phyloP scores from a whole-genome alignment of 345 rosid species.

The Corymbia maculata region DNA sequence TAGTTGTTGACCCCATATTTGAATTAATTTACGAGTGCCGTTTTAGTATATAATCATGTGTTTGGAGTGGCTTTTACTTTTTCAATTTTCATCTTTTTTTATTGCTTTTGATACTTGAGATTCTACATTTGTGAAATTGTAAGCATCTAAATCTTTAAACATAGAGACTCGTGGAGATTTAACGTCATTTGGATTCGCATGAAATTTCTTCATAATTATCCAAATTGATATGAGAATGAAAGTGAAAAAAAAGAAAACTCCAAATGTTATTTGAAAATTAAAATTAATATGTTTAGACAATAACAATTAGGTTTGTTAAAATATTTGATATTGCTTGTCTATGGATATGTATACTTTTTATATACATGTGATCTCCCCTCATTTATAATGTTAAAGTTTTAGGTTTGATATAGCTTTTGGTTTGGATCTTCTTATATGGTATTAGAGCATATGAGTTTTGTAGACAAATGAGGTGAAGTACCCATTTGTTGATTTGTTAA shows the following conservation, averaged over 20 bases:
- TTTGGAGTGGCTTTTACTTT: neutral
- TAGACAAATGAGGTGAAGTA: neutral
- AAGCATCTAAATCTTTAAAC: neutral
- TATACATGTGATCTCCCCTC: neutral
- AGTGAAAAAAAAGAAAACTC: neutral
- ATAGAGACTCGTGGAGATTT: neutral
- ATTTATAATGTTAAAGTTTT: neutral
- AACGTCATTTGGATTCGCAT: neutral
- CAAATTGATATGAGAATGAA: neutral
- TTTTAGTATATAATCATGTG: neutral
- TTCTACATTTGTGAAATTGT: neutral
- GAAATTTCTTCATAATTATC: neutral
- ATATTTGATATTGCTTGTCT: neutral
- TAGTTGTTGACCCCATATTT: neutral
- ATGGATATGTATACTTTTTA: neutral
- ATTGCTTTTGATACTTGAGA: neutral
- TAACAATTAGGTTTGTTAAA: rapidly evolving
- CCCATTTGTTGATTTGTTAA: neutral
- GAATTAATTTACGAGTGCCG: neutral
- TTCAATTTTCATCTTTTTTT: neutral
- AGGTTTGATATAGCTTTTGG: neutral
- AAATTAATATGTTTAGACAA: neutral
- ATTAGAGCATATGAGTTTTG: neutral
- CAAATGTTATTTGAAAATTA: neutral
- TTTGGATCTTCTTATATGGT: neutral